Conservation (phyloP, 2,329 filamentous ascomycete species). For the Penicillium aurantiogriseum region DNA sequence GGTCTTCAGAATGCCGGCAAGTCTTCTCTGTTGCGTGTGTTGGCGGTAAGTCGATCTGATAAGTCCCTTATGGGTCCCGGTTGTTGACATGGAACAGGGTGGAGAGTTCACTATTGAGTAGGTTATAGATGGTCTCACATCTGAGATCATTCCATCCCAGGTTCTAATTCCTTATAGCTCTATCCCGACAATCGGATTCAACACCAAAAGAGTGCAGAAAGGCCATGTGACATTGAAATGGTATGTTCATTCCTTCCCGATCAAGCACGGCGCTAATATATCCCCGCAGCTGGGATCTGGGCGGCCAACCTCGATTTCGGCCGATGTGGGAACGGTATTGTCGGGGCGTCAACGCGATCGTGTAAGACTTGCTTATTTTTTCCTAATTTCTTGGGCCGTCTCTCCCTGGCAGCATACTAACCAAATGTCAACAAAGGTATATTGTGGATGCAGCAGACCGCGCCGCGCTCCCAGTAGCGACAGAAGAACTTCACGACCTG, state of each 20-base stretch:
- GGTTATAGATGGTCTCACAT: slow-evolving; percentile 44
- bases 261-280: slow-evolving; percentile 15
- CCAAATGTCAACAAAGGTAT: slow-evolving; percentile 55
- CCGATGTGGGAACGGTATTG: slow-evolving; percentile 99
- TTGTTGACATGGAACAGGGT: slow-evolving; percentile 58
- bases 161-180: slow-evolving; percentile 62
- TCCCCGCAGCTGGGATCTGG: slow-evolving; percentile 77
- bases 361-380: slow-evolving; percentile 53
- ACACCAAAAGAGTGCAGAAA: slow-evolving; percentile 97
- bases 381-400: background rate
- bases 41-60: slow-evolving; percentile 70
- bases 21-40: slow-evolving; percentile 86
- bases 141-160: background rate
- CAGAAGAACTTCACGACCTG: slow-evolving; percentile 87
- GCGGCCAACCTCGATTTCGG: slow-evolving; percentile 92
- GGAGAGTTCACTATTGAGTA: slow-evolving; percentile 99
- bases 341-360: slow-evolving; percentile 93
- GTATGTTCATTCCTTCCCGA: slow-evolving; percentile 42
- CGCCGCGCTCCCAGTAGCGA: slow-evolving; percentile 75
- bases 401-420: background rate
- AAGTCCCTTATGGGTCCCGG: background rate
- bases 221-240: slow-evolving; percentile 98
- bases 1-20: slow-evolving; percentile 97
- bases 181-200: slow-evolving; percentile 97
- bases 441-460: slow-evolving; percentile 95